Conservation (phyloP, 2,329 filamentous ascomycete genomes). For the Leptosphaerulina australis region DNA sequence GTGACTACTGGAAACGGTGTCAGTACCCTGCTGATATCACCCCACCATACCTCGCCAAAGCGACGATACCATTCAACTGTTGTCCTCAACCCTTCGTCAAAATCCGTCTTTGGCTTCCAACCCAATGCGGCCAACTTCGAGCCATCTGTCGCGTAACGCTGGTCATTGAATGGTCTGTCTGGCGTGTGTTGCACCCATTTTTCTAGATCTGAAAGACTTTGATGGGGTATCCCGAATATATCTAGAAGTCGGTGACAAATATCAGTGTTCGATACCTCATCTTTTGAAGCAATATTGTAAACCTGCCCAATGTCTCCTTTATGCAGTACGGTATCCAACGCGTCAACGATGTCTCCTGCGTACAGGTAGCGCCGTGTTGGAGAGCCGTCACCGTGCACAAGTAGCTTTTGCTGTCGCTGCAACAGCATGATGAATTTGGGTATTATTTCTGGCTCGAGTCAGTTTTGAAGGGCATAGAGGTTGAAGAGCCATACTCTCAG, state of each 20-base stretch:
- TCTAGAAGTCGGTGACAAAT: constrained; percentile 70
- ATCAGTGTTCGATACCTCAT: constrained; percentile 76
- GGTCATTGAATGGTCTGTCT: constrained; percentile 69
- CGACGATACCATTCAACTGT: constrained; percentile 50
- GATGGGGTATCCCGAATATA: constrained; percentile 61
- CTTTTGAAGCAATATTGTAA: constrained; percentile 81
- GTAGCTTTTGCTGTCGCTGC: constrained; percentile 68
- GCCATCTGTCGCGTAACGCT: constrained; percentile 49
- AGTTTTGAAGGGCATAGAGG: constrained; percentile 2
- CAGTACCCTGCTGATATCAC: constrained; percentile 48
- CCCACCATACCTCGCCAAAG: constrained; percentile 51
- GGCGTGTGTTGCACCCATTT: constrained; percentile 75
- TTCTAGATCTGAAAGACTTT: constrained; percentile 56
- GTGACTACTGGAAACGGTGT: constrained; percentile 49
- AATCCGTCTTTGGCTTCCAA: constrained; percentile 45
- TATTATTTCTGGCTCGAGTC: constrained; percentile 70
- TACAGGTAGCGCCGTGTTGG: constrained; percentile 78
- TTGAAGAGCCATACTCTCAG: constrained; percentile 68
- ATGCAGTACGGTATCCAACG: constrained; percentile 84
- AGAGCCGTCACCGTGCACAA: constrained; percentile 77
- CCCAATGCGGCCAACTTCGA: constrained; percentile 47
- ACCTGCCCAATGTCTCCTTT: constrained; percentile 74
- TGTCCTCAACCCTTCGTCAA: constrained; percentile 44
- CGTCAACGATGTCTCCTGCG: constrained; percentile 78
- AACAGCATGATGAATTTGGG: constrained; percentile 80